Evolutionary conservation across 345 rosid genomes (phyloP), one percentile per base, ranked within the genome.

Genomic region (Salix viminalis): DNA sequence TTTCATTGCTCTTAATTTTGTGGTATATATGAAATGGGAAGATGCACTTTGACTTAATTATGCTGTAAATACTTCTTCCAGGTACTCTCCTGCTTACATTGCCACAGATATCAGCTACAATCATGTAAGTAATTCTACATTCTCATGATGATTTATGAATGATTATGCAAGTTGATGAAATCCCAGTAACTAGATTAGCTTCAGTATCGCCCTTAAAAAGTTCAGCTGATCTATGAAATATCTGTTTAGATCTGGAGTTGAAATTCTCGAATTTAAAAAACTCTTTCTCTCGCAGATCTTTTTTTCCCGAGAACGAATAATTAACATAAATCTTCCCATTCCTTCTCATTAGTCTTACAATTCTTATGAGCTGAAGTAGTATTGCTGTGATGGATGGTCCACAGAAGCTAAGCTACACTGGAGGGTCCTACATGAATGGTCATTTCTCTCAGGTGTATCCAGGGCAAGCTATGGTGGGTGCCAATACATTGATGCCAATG

Each of bases 391-490:
- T 28, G 42, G 66, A 61, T 54, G 77, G 74, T 65, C 69, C 70
- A 80, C 85, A 90, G 97, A 96, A 90, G 83, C 74, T 90, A 68
- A 87, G 92, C 79, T 88, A 89, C 79, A 82, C 79, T 4, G 92
- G 97, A 7, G 98, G 94, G 67, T 70, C 91, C 72, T 93, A 91
- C 85, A 70, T 91, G 91, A 90, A 89, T 76, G 91, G 91, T 66
- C 90, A 89, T 65, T 90, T 67, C 85, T 46, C 90, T 39, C 91
- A 86, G 84, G 80, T 87, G 87, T 91, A 88, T 75, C 95, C 89
- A 21, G 95, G 94, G 75, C 92, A 91, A 64, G 83, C 88, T 8
- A 83, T 90, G 58, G 76, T 90, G 77, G 90, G 96, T 74, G 92
- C 89, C 62, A 91, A 84, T 75, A 76, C 97, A 54, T 71, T 94